Evolutionary conservation across 2,329 filamentous ascomycete genomes (phyloP), one percentile per base, ranked within the genome.

Genomic region (Aspergillus alliaceus): DNA sequence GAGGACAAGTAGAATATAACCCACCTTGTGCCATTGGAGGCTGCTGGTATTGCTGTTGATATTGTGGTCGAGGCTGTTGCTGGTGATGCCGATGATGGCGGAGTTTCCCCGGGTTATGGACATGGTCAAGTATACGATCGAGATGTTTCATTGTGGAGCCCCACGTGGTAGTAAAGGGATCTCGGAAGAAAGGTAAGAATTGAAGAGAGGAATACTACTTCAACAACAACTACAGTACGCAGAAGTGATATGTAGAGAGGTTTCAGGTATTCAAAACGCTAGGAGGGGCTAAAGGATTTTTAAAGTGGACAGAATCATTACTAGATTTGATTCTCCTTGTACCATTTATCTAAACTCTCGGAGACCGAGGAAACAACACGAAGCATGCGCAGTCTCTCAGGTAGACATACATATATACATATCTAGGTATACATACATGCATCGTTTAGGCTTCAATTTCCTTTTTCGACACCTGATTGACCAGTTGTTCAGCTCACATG

Each of bases 121-220:
- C 46, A 50, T 59, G 61, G 48, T 51, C 56, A 29, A 63, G 15
- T 24, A 66, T 25, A 37, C 59, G 58, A 54, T 65, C 56, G 22
- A 65, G 46, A 53, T 46, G 54, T 32, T 56, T 59, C 64, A 64
- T 64, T 48, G 11, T 59, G 44, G 47, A 34, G 25, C 44, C 37
- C 48, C 54, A 58, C 49, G 50, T 51, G 48, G 31, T 35, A 47
- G 31, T 53, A 22, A 56, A 31, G n/a, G 22, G 29, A 32, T 39
- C 37, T 25, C 24, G 6, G 7, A 40, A 32, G 29, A 25, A 35
- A 14, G 15, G 24, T 2, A 18, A 56, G 29, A 44, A 51, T 57
- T 59, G 31, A 49, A 53, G n/a, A 31, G 50, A 53, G 27, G 14
- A 18, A 14, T 22, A 7, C 20, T 42, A n/a, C n/a, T n/a, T 25